phyloP scores from a whole-genome alignment of 805 yeast species.

The Saturnispora saitoi region DNA sequence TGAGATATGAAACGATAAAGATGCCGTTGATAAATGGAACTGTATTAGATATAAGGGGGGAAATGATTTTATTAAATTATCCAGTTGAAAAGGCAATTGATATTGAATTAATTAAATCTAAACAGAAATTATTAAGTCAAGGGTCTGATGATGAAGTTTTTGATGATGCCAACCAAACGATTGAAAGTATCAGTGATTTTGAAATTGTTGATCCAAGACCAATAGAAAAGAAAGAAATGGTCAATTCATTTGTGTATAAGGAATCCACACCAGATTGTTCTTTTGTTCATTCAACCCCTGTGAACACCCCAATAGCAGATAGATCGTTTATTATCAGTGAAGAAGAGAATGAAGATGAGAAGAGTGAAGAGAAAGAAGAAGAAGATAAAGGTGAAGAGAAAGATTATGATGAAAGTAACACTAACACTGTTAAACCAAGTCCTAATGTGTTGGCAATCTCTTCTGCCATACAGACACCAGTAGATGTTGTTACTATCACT shows the following conservation, averaged over 20 bases:
- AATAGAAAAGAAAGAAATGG: slow-evolving; percentile 6
- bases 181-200: slow-evolving; percentile 5
- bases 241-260: slow-evolving; percentile 14
- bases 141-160: neutral
- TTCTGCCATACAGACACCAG: no score
- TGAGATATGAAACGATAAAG: slow-evolving; percentile 52
- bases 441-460: no score
- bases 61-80: slow-evolving; percentile 27
- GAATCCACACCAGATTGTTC: slow-evolving; percentile 7
- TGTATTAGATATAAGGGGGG: slow-evolving; percentile 65
- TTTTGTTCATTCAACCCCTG: slow-evolving; percentile 6
- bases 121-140: neutral
- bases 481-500: no score
- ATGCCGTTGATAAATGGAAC: slow-evolving; percentile 59
- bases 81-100: neutral
- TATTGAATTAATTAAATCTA: neutral
- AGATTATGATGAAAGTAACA: no score
- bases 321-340: neutral
- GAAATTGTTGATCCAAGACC: slow-evolving; percentile 10
- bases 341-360: neutral
- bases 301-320: slow-evolving; percentile 6
- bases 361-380: neutral
- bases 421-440: no score
- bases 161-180: slow-evolving; percentile 4
- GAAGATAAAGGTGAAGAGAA: neutral